Base-by-base conservation (phyloP, 2,329 filamentous ascomycete species). In the Uncinocarpus reesii region DNA sequence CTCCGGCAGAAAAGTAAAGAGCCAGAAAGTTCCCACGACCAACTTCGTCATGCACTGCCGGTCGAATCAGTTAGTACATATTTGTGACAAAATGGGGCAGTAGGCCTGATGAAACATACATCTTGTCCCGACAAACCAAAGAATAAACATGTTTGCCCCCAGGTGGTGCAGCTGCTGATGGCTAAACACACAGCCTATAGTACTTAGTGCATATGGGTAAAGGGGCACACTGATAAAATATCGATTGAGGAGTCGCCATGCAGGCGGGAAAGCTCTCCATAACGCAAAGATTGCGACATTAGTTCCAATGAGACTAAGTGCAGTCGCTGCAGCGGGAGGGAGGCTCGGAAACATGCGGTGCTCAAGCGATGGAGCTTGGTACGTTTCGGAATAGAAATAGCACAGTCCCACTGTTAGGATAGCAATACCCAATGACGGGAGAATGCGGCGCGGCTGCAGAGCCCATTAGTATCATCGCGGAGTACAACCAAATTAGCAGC, bases 191-290 rank as follows among this genome's bases (percentile, higher is more conserved):
- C 72, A 75, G 15, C 74, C 72, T 4, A 81, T 53, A 46, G 77
- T 63, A 51, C 73, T 73, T 6, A 73, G 50, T 7, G 75, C 68
- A 50, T 71, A 69, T 1, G 78, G 78, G 51, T 74, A 75, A 15
- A 71, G 67, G 2, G 74, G 71, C 3, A 72, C 66, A 31, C 70
- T 68, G 47, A 75, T 67, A 58, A 78, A 76, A 63, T 76, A 78
- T 45, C 71, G 74, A 53, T 77, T 80, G 53, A 79, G 66, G 18
- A 72, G 49, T 23, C 67, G 66, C 77, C 77, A 81, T 20, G 75
- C 57, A 0, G 72, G 73, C 13, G 76, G 75, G 20, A 65, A 46
- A 24, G 70, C 50, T 47, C 71, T 72, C 72, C 76, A 78, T 47
- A 71, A 55, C n/a, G 72, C 32, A 50, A 72, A 76, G n/a, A 77